Evolutionary conservation across 257 asterid species (phyloP), one percentile per base, ranked within the genome.

Genomic region (Solanum medicagineum): DNA sequence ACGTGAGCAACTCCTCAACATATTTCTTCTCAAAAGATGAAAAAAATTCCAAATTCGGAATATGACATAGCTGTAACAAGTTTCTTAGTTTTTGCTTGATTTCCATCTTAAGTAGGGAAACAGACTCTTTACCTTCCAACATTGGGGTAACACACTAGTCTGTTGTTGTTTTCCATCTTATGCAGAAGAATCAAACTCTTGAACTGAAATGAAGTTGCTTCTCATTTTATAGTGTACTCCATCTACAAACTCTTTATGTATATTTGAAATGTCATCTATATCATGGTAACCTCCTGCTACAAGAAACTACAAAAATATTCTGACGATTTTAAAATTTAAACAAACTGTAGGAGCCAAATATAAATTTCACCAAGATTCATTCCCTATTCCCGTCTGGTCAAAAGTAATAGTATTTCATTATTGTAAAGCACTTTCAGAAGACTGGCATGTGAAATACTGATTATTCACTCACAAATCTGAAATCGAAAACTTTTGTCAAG

Each of bases 1-100:
- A 55, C 92, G 88, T 91, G 87, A 89, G 59, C 80, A 36, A 56
- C 83, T 74, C 70, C 56, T 56, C 80, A 13, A 42, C 57, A 66
- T 44, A 12, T 40, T 51, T 62, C 51, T 84, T 68, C 62, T 24
- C 81, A 80, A 44, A 45, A 65, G 20, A 24, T 51, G 36, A 26
- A 77, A 69, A 80, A 57, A 68, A 53, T 53, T 82, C 57, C 26
- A 51, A 79, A 59, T 19, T 12, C 53, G 20, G 54, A 66, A 80
- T 81, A 19, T 81, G 45, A 49, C 51, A 83, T 56, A 85, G 80
- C 44, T 87, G 88, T 86, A 80, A 89, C 81, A 83, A 85, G 54
- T 85, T 80, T 85, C 55, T 62, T 65, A 53, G n/a, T 32, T 85
- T 86, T 84, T n/a, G 74, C 85, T 75, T 57, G 88, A 42, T 75